Percentiles rank a stretch among this genome's conserved stretches.
phyloP scores from a whole-genome alignment of 2,329 filamentous ascomycete genomes.

The Pyricularia sp. region DNA sequence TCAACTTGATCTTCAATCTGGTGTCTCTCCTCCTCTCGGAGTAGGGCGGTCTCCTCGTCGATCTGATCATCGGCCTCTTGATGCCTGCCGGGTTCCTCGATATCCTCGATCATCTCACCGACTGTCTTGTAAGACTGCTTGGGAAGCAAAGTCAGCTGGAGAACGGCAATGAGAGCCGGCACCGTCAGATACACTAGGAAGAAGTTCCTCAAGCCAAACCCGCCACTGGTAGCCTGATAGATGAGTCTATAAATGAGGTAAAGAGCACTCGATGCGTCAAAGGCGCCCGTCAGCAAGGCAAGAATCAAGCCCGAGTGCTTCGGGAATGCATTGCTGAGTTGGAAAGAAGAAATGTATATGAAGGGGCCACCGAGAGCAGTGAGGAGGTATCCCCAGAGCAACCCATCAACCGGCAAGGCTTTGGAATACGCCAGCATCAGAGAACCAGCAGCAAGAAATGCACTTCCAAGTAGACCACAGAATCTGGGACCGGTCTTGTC shows the following conservation, averaged over 20 bases:
- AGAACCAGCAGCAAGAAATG: constrained; percentile 61
- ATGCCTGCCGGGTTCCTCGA: constrained; percentile 39
- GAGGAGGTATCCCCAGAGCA: constrained; percentile 64
- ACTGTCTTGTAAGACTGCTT: constrained; percentile 73
- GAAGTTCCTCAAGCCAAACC: constrained; percentile 56
- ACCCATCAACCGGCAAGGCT: constrained; percentile 61
- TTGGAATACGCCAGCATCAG: constrained; percentile 61
- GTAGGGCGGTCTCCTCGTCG: constrained; percentile 45
- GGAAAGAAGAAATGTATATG: constrained; percentile 74
- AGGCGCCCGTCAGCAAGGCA: constrained; percentile 70
- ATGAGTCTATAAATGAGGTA: constrained; percentile 67
- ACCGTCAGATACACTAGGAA: constrained; percentile 66
- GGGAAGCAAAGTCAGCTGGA: constrained; percentile 66
- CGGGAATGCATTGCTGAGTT: constrained; percentile 77
- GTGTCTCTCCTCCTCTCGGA: constrained; percentile 46
- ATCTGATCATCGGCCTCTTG: constrained; percentile 38
- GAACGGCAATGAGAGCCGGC: constrained; percentile 53
- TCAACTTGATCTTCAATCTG: constrained; percentile 63
- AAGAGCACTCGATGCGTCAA: constrained; percentile 72
- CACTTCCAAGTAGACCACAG: constrained; percentile 61
- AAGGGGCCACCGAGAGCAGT: constrained; percentile 73
- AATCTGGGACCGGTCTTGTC: constrained; percentile 74
- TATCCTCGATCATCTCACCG: constrained; percentile 70
- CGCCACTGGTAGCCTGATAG: constrained; percentile 42
- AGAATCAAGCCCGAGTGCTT: constrained; percentile 69